These are phyloP conservation scores for Colletotrichum spaethianum DNA, from an alignment of 2,329 filamentous ascomycete species.

Conservation along the genomic window DNA sequence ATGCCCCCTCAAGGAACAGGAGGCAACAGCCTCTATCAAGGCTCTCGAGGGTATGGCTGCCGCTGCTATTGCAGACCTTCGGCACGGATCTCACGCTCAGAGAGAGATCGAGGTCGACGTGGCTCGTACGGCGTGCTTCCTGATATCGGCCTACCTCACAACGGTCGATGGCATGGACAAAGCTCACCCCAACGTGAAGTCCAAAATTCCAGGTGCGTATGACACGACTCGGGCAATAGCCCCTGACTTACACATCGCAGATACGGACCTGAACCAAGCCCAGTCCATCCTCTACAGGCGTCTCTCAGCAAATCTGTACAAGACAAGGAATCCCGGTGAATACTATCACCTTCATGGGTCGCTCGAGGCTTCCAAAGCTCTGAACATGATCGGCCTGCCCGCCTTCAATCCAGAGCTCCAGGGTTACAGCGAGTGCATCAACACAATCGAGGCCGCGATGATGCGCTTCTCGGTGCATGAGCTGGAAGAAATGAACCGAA, in stretches of 20 bases:
- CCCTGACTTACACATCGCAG: conserved; percentile 52
- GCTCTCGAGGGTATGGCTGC: conserved; percentile 73
- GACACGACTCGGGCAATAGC: neutral
- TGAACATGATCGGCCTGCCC: conserved; percentile 75
- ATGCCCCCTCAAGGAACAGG: conserved; percentile 58
- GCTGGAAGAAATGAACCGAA: conserved; percentile 66
- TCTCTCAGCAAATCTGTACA: conserved; percentile 76
- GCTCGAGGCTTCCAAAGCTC: conserved; percentile 72
- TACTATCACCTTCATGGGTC: conserved; percentile 80
- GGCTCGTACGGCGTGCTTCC: conserved; percentile 67
- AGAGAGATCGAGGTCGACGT: conserved; percentile 65
- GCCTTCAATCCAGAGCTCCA: conserved; percentile 70
- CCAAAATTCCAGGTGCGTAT: conserved; percentile 38
- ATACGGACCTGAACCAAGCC: conserved; percentile 75
- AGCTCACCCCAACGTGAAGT: conserved; percentile 60
- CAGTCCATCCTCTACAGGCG: conserved; percentile 77
- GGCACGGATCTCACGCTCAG: conserved; percentile 55
- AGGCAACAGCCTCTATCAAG: conserved; percentile 64
- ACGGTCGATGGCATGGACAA: conserved; percentile 68
- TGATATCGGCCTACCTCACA: conserved; percentile 71
- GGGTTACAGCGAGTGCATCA: conserved; percentile 67
- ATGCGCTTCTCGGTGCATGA: conserved; percentile 64
- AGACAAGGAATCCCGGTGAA: conserved; percentile 70
- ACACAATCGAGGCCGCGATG: conserved; percentile 68
- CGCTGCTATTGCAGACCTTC: conserved; percentile 70